These are phyloP conservation scores for Eimeria sp. DNA, from an alignment of 169 alveolate genomes.

Conservation along the genomic window DNA sequence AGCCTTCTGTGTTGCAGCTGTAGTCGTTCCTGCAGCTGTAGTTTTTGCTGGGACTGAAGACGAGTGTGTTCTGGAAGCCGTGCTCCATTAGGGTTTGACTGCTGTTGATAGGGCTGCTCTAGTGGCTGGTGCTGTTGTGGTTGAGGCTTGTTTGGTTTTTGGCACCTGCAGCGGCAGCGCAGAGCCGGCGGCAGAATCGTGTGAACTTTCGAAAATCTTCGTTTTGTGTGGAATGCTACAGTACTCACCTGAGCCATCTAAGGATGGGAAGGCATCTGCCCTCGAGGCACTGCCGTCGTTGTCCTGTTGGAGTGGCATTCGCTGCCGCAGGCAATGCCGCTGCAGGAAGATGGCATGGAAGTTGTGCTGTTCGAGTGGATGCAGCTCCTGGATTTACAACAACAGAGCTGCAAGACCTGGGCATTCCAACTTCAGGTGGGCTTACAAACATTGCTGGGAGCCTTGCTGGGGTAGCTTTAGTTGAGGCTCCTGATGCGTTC, in stretches of 20 bases:
- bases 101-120: not conserved
- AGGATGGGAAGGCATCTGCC: conserved; percentile 12
- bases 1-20: not conserved
- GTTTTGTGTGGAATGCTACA: not conserved
- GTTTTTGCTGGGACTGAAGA: not conserved
- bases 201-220: not conserved
- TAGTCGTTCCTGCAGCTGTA: conserved; percentile 4
- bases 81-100: not conserved
- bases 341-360: not conserved
- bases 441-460: not conserved
- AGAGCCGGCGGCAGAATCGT: not conserved
- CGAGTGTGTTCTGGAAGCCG: not conserved
- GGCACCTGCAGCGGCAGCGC: conserved; percentile 45
- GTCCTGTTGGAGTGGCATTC: not conserved
- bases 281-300: not conserved
- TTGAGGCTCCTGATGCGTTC: not conserved
- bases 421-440: not conserved
- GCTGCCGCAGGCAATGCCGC: conserved; percentile 8
- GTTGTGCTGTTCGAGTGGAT: not conserved
- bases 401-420: not conserved
- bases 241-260: conserved; percentile 23
- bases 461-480: not conserved
- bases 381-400: not conserved
- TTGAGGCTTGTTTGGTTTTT: not conserved
- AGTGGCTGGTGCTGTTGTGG: not conserved